These are phyloP conservation scores for Aquilaria yunnanensis DNA, from an alignment of 345 rosid genomes.

Conservation along the genomic window DNA sequence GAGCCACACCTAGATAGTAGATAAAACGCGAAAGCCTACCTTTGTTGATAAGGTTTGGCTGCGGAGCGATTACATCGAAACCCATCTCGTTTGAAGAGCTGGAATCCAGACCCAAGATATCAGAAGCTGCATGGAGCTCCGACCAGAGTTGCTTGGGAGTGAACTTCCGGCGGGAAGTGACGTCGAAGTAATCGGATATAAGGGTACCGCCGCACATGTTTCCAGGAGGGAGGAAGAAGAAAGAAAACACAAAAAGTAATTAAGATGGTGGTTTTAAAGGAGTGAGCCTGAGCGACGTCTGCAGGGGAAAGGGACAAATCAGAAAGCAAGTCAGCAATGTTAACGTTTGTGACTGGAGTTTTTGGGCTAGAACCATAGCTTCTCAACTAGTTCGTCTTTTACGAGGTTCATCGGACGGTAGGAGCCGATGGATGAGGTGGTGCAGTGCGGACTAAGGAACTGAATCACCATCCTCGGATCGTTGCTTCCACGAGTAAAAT, in stretches of 20 bases:
- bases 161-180: slow-evolving; percentile 33
- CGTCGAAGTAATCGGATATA: slow-evolving; percentile 37
- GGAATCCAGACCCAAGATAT: slow-evolving; percentile 37
- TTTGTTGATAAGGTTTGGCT: slow-evolving; percentile 17
- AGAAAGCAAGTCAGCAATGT: too few species aligned
- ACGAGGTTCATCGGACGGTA: slow-evolving; percentile 18
- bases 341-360: too few species aligned
- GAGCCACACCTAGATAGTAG: not conserved
- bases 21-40: slow-evolving; percentile 9
- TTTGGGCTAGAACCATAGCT: not conserved
- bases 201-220: slow-evolving; percentile 87
- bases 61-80: slow-evolving; percentile 6
- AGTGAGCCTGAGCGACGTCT: slow-evolving; percentile 8
- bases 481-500: too few species aligned
- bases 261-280: not conserved
- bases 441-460: too few species aligned
- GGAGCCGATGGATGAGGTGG: not conserved
- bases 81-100: not conserved
- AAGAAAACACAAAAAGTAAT: not conserved
- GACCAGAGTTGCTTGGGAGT: slow-evolving; percentile 62
- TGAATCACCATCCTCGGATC: too few species aligned
- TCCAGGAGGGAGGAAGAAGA: not conserved
- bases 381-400: not conserved
- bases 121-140: slow-evolving; percentile 41
- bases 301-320: slow-evolving; percentile 11